Evolutionary conservation across 116 monocot species (phyloP).

Genomic region (Dioscorea cayenensis): DNA sequence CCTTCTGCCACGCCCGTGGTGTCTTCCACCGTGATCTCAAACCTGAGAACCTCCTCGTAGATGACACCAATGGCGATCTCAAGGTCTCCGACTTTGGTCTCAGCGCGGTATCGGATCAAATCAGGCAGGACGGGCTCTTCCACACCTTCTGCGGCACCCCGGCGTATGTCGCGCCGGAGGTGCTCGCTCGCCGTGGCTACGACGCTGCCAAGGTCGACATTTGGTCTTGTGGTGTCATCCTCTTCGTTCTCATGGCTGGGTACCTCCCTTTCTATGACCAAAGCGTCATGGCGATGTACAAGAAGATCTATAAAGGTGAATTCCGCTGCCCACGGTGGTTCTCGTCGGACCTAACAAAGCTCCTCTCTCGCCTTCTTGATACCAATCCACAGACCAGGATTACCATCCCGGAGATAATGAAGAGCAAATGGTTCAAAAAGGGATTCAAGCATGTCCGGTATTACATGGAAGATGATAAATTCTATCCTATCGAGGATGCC

Average conservation of each 20-base stretch:
- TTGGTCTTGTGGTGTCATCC: slow-evolving; percentile 7
- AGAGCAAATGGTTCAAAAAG: slow-evolving; percentile 10
- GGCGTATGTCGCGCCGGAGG: slow-evolving; percentile 9
- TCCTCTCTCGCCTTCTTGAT: slow-evolving; percentile 7
- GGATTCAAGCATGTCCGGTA: slow-evolving; percentile 2
- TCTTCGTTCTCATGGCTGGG: slow-evolving; percentile 8
- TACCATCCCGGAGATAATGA: slow-evolving; percentile 12
- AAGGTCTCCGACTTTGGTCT: slow-evolving; percentile 36
- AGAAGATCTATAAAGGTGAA: slow-evolving; percentile 7
- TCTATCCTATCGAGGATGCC: slow-evolving; percentile 1
- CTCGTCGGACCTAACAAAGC: slow-evolving; percentile 5
- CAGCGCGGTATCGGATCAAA: slow-evolving; percentile 14
- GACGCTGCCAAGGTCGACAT: slow-evolving; percentile 9
- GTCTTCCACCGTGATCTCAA: slow-evolving; percentile 12
- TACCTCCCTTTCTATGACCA: slow-evolving; percentile 9
- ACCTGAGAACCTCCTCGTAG: slow-evolving; percentile 7
- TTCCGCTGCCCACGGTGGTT: slow-evolving; percentile 12
- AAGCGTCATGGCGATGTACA: slow-evolving; percentile 9
- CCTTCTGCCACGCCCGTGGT: slow-evolving; percentile 13
- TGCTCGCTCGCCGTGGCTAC: slow-evolving; percentile 7
- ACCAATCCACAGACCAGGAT: slow-evolving; percentile 9
- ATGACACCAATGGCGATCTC: slow-evolving; percentile 13
- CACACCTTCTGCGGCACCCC: slow-evolving; percentile 15
- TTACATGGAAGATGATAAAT: slow-evolving; percentile 4
- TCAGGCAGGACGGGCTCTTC: slow-evolving; percentile 5